Evolutionary conservation across 306 rosid genomes (phyloP), one percentile per base, ranked within the genome.

Genomic region (Quercus parvula): DNA sequence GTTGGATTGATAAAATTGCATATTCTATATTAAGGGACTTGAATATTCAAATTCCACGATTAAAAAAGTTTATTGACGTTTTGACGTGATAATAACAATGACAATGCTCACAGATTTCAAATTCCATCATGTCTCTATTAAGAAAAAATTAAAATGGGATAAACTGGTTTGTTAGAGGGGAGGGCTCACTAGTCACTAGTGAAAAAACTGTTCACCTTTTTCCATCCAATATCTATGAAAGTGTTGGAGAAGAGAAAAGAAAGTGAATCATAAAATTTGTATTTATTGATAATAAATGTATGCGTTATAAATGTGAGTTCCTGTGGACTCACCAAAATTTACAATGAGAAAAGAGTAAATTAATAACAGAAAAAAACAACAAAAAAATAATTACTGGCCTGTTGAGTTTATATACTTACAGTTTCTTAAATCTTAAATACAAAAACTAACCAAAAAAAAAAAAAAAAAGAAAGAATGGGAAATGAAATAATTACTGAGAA

Each of bases 401-500:
- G 52, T 49, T 68, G 72, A 76, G 57, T 73, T 73, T 59, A 75
- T 90, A 90, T 90, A 90, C 81, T 90, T 88, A 90, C 89, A 84
- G 81, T 84, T 78, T 79, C 85, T 76, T 61, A 38, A 41, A 41
- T 41, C 46, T 41, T 41, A 41, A 41, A 61, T 41, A 74, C 75
- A 52, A 76, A 38, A 75, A 41, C 70, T 14, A 72, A 38, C 44
- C 68, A 30, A 52, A 41, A 2, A 49, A 70, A 24, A 30, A 22
- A 35, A n/a, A 19, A 55, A 8, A 51, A 77, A 49, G 52, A 27
- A 22, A 70, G 27, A 78, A 51, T 59, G 58, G 44, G 31, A 71
- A 64, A 79, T 56, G 77, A 66, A 73, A 35, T 76, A 55, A 71
- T 80, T 56, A 64, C 22, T 63, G 19, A 71, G 10, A 41, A n/a